A percentile compares a stretch with the other conserved stretches of the same genome.
Conservation (phyloP, 768 basidiomycete species). For the Russula virescens region DNA sequence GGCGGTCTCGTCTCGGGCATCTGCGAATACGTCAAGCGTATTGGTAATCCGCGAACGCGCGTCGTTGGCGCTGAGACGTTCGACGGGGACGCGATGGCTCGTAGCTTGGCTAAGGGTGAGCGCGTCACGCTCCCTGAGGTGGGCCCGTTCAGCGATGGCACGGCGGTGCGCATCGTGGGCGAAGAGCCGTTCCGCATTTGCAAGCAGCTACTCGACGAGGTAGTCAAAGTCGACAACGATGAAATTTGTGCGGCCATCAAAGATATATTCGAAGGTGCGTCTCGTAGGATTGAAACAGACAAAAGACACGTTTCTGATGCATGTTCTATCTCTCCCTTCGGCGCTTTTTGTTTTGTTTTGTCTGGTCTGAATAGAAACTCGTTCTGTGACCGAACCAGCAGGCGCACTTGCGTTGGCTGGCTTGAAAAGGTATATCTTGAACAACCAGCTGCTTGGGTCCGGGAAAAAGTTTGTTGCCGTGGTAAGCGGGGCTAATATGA, state of each 20-base stretch:
- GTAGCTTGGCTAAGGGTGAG: conserved; percentile 74
- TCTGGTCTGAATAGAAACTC: conserved; percentile 57
- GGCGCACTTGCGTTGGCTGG: conserved; percentile 92
- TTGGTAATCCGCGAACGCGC: conserved; percentile 77
- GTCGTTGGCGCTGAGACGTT: conserved; percentile 90
- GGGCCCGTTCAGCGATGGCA: conserved; percentile 96
- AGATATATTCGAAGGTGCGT: conserved; percentile 92
- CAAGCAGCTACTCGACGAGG: conserved; percentile 70
- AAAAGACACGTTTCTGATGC: background rate
- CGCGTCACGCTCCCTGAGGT: conserved; percentile 83
- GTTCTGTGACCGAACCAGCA: conserved; percentile 94
- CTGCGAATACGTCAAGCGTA: conserved; percentile 85
- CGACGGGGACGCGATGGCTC: conserved; percentile 91
- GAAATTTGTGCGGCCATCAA: conserved; percentile 98
- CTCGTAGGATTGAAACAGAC: background rate
- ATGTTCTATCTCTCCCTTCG: too few species aligned
- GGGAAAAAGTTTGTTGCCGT: conserved; percentile 87
- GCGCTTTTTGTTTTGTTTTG: too few species aligned
- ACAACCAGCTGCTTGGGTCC: conserved; percentile 76
- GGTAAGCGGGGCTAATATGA: conserved; percentile 97
- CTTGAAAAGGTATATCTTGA: conserved; percentile 77
- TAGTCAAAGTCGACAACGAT: conserved; percentile 87
- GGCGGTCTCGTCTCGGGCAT: conserved; percentile 93
- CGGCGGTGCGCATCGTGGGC: conserved; percentile 93
- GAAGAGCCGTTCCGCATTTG: conserved; percentile 94